Conservation (phyloP, 345 rosid species). For the Pugionium cornutum region DNA sequence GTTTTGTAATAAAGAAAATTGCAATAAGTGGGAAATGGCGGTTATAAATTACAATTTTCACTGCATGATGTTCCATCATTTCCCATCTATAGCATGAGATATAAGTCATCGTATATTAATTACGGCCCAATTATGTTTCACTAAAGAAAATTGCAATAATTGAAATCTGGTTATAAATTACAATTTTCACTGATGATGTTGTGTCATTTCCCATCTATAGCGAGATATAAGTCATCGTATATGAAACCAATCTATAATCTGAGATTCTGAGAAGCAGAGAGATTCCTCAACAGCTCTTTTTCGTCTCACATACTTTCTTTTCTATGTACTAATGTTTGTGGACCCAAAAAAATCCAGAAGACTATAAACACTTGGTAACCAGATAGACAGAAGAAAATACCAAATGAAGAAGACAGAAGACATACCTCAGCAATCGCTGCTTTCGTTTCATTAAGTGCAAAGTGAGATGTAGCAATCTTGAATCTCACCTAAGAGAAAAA, state of each 20-base stretch:
- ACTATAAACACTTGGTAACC: constrained; percentile 3
- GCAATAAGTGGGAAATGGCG: constrained; percentile 7
- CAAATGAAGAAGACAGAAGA: constrained; percentile 19
- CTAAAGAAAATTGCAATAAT: neutral
- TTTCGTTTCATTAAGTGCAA: constrained; percentile 68
- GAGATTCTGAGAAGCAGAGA: neutral
- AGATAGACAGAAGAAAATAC: constrained; percentile 8
- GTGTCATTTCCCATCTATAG: too few species aligned
- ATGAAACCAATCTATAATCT: constrained; percentile 3
- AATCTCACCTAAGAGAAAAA: constrained; percentile 64
- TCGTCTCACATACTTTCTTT: neutral
- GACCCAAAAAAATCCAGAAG: constrained; percentile 17
- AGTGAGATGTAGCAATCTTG: constrained; percentile 91
- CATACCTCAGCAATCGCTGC: constrained; percentile 84
- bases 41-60: neutral
- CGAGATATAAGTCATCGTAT: neutral
- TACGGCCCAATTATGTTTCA: neutral
- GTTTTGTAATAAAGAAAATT: constrained; percentile 1
- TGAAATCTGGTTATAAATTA: constrained; percentile 2
- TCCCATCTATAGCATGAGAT: too few species aligned
- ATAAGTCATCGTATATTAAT: neutral
- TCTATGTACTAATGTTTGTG: neutral
- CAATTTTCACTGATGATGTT: too few species aligned
- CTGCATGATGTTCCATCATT: too few species aligned
- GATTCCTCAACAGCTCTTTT: neutral